These are phyloP conservation scores for Anthracocystis walkeri DNA, from an alignment of 1,284 basidiomycete species.

Conservation along the genomic window DNA sequence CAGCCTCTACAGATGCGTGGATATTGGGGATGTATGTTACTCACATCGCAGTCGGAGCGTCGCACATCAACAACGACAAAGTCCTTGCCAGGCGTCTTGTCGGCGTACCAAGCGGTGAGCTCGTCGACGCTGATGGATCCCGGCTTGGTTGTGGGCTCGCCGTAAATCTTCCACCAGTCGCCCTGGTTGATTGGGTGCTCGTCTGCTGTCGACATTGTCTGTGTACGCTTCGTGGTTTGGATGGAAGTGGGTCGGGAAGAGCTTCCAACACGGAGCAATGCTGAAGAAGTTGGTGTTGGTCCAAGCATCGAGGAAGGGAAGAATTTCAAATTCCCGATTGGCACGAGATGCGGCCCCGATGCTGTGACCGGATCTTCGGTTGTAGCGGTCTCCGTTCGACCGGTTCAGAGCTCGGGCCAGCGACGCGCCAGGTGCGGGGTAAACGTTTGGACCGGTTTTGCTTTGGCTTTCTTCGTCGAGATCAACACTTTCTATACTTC, in stretches of 20 bases:
- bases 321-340: constrained; percentile 33
- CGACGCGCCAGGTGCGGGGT: constrained; percentile 16
- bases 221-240: neutral
- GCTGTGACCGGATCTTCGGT: constrained; percentile 10
- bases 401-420: constrained; percentile 10
- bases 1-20: neutral
- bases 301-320: neutral
- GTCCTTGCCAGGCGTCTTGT: constrained; percentile 42
- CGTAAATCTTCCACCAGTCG: constrained; percentile 47
- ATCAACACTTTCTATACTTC: neutral
- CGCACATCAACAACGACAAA: constrained; percentile 59
- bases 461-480: constrained; percentile 1
- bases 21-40: neutral
- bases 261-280: neutral
- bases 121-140: constrained; percentile 48
- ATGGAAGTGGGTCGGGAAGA: neutral
- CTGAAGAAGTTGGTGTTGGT: neutral
- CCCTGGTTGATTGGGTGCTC: constrained; percentile 42
- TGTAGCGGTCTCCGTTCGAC: constrained; percentile 19
- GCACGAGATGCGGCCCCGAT: constrained; percentile 1
- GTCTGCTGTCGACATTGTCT: constrained; percentile 18
- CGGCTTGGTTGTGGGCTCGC: constrained; percentile 35
- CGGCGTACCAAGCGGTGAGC: constrained; percentile 33
- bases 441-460: constrained; percentile 10
- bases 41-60: constrained; percentile 56